A percentile compares a stretch with the other conserved stretches of the same genome.
Evolutionary conservation across 75 land plant genomes (phyloP).

Genomic region (Sequoia sempervirens): DNA sequence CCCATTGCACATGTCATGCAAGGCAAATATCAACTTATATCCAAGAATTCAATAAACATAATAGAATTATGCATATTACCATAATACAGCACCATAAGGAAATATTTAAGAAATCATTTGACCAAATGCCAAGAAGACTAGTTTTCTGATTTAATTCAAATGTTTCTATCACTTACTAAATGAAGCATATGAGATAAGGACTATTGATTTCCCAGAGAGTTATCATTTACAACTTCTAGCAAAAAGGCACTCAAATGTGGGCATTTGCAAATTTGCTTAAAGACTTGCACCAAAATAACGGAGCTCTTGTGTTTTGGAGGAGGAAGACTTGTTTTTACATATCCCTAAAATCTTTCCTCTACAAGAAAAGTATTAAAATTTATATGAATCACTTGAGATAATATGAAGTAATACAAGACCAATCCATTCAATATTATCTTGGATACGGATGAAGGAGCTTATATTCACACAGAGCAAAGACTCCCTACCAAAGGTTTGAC

Average conservation of each 20-base stretch:
- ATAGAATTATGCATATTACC: background rate
- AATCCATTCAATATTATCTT: background rate
- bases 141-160: background rate
- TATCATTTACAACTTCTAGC: background rate
- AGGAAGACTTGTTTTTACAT: background rate
- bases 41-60: background rate
- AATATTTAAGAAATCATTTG: background rate
- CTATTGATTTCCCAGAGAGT: background rate
- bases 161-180: background rate
- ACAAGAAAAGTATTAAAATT: background rate
- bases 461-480: background rate
- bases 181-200: background rate
- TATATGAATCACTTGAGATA: background rate
- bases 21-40: background rate
- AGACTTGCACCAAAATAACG: background rate
- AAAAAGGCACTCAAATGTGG: background rate
- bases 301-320: background rate
- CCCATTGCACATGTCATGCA: background rate
- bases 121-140: background rate
- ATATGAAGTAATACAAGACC: background rate
- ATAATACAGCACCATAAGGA: background rate
- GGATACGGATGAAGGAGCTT: background rate
- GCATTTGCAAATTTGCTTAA: background rate
- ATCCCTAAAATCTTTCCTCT: background rate
- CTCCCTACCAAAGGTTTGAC: background rate